phyloP scores from a whole-genome alignment of 2,329 filamentous ascomycete genomes.

The Xylaria digitata region DNA sequence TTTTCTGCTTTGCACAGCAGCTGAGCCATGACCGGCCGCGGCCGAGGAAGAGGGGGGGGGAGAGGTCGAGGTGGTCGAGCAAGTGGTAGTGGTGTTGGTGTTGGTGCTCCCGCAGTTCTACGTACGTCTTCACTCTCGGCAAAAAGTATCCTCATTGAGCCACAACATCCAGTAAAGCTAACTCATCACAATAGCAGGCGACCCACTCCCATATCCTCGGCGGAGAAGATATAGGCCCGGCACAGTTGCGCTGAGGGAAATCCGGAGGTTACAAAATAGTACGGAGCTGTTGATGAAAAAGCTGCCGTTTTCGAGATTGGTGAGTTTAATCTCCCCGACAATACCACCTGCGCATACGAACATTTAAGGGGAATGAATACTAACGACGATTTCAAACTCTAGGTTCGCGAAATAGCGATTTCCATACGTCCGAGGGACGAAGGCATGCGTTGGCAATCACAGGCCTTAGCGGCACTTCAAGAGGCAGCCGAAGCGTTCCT shows the following conservation, averaged over 20 bases:
- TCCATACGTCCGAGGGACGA: slow-evolving; percentile 70
- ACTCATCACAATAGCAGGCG: slow-evolving; percentile 68
- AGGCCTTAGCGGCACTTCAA: slow-evolving; percentile 91
- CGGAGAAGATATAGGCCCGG: slow-evolving; percentile 78
- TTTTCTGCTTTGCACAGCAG: slow-evolving; percentile 10
- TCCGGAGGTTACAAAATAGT: slow-evolving; percentile 87
- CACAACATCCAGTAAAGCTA: slow-evolving; percentile 37
- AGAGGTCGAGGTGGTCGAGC: slow-evolving; percentile 14
- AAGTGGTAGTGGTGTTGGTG: slow-evolving; percentile 33
- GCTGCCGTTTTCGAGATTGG: slow-evolving; percentile 82
- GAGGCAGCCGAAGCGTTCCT: slow-evolving; percentile 97
- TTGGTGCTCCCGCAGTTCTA: slow-evolving; percentile 36
- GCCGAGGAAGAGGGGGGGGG: slow-evolving; percentile 27
- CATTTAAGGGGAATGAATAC: slow-evolving; percentile 9
- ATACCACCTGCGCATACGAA: neutral
- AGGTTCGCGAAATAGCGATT: slow-evolving; percentile 79
- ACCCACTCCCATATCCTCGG: slow-evolving; percentile 73
- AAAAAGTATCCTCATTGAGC: neutral
- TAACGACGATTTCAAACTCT: slow-evolving; percentile 16
- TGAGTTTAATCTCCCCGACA: slow-evolving; percentile 50
- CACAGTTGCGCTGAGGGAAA: slow-evolving; percentile 90
- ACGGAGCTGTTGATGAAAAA: slow-evolving; percentile 88
- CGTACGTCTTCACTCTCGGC: slow-evolving; percentile 51
- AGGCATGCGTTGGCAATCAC: slow-evolving; percentile 93
- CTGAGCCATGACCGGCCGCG: slow-evolving; percentile 37